A percentile compares a stretch with the other conserved stretches of the same genome.
Conservation (phyloP, 345 rosid genomes). For the Noccaea caerulescens region DNA sequence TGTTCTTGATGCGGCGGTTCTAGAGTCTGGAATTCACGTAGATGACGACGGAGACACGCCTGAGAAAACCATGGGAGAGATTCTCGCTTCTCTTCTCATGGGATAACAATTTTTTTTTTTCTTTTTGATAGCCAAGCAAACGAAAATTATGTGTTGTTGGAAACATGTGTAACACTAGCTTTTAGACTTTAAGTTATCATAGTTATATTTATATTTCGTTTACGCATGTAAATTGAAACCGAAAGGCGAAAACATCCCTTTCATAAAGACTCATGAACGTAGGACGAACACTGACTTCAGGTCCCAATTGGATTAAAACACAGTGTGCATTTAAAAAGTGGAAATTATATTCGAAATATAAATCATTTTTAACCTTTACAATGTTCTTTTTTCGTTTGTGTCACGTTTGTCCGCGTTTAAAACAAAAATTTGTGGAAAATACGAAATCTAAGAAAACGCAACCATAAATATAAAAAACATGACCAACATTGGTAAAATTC, state of each 20-base stretch:
- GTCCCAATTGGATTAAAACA: neutral
- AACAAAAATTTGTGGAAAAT: no score
- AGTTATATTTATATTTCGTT: conserved; percentile 9
- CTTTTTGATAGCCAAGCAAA: conserved; percentile 30
- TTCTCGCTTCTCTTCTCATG: conserved; percentile 78
- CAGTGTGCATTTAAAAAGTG: no score
- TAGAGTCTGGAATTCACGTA: conserved; percentile 71
- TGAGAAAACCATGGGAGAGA: conserved; percentile 93
- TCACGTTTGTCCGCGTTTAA: no score
- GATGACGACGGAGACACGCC: conserved; percentile 58
- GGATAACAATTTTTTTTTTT: conserved; percentile 42
- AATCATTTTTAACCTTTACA: no score
- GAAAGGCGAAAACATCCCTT: neutral
- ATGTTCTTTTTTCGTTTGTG: no score
- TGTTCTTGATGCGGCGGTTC: conserved; percentile 85
- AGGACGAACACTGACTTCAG: neutral
- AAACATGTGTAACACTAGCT: conserved; percentile 36
- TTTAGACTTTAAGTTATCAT: conserved; percentile 28
- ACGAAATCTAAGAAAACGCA: no score
- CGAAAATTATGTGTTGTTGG: conserved; percentile 26
- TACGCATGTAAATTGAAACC: conserved; percentile 18
- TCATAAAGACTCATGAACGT: neutral
- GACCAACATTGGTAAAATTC: no score
- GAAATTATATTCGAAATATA: no score
- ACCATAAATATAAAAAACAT: no score